Evolutionary conservation across 768 basidiomycete species (phyloP), one percentile per base, ranked within the genome.

Genomic region (Termitomyces sp.): DNA sequence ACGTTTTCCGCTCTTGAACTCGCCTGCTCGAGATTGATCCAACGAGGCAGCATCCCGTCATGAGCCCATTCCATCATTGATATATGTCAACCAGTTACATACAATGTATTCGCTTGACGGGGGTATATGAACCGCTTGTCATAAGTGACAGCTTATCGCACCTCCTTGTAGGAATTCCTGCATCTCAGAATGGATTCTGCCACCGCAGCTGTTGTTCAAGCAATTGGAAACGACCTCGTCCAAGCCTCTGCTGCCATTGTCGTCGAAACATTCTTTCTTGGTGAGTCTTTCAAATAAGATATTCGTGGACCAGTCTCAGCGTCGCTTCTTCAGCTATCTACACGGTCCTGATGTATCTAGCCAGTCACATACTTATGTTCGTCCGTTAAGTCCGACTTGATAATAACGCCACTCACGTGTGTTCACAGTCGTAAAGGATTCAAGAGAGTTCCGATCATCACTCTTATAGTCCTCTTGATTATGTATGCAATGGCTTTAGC

Each of bases 401-500:
- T 20, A 9, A 7, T 3, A 1, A 8, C 3, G 2, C 14, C 20
- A 50, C 42, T 49, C n/a, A 44, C n/a, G 26, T 8, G 10, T 39
- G 13, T 44, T 33, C 6, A 26, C 50, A 60, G 59, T 37, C 49
- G 48, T 12, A 60, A 60, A 45, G 59, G 59, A 9, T 26, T 56
- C 27, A 46, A 48, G n/a, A 50, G 48, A 39, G 49, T 56, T 13
- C 59, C 59, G 14, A 10, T 57, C 20, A 48, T 53, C 37, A 56
- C 55, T 18, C 47, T 61, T 10, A 42, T 61, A 10, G 51, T 57
- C 22, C 37, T 61, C 14, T 33, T 56, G 8, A 12, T 53, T 12
- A 61, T 61, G 60, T 61, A 40, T 42, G 30, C 39, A 13, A 61
- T 61, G 60, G 60, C 60, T 3, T 13, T 61, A 26, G 52, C 36